Evolutionary conservation across 2,329 filamentous ascomycete species (phyloP).

Genomic region (Talaromyces sp.): DNA sequence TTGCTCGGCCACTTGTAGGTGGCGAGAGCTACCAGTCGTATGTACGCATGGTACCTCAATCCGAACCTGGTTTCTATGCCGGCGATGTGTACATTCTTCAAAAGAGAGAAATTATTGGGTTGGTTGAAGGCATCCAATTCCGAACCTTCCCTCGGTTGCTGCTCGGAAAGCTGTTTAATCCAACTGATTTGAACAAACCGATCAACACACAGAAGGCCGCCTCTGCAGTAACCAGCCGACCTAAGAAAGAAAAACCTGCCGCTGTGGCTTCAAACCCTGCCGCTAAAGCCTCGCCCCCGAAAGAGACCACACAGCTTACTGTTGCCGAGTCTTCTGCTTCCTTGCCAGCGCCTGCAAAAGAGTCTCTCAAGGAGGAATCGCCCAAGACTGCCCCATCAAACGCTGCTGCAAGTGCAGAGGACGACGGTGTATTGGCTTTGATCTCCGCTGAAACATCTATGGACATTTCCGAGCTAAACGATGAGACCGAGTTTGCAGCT

Average conservation of each 20-base stretch:
- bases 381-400: background rate
- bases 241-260: background rate
- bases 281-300: background rate
- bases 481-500: slow-evolving; percentile 12
- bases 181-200: background rate
- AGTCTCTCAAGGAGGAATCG: background rate
- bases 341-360: background rate
- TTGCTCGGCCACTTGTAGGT: slow-evolving; percentile 15
- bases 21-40: slow-evolving; percentile 23
- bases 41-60: slow-evolving; percentile 24
- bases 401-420: background rate
- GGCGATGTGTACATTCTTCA: slow-evolving; percentile 20
- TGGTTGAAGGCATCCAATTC: slow-evolving; percentile 9
- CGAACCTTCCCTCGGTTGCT: slow-evolving; percentile 13
- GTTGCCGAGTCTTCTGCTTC: background rate
- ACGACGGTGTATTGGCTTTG: background rate
- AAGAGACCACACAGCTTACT: background rate
- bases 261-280: background rate
- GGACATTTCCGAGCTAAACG: slow-evolving; percentile 1
- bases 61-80: slow-evolving; percentile 23
- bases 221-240: background rate
- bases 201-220: background rate
- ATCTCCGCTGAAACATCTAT: background rate
- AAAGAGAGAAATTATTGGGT: slow-evolving; percentile 15
- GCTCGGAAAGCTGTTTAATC: background rate